These are phyloP conservation scores for Fraxinus nigra DNA, from an alignment of 305 asterid genomes.

Conservation along the genomic window DNA sequence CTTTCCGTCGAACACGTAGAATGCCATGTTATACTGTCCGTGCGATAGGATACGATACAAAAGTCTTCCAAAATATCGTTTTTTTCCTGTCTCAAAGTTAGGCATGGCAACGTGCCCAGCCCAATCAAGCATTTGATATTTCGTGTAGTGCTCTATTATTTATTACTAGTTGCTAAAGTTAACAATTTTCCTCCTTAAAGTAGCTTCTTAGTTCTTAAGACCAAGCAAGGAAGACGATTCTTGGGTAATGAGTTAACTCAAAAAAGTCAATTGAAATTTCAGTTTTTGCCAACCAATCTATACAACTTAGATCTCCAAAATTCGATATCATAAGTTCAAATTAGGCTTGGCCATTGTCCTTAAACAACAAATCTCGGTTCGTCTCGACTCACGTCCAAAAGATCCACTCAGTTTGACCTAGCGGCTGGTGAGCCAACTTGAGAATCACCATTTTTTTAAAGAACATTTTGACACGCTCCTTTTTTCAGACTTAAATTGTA, in stretches of 20 bases:
- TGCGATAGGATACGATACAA: neutral
- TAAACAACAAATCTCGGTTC: neutral
- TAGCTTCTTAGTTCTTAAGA: no score
- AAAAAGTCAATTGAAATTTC: neutral
- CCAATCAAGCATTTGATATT: neutral
- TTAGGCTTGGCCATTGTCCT: neutral
- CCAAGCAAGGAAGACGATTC: neutral
- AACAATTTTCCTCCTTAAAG: neutral
- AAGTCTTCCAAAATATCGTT: neutral
- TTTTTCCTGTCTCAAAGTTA: neutral
- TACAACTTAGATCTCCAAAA: neutral
- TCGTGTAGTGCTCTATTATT: neutral
- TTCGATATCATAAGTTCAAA: neutral
- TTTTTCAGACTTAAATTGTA: no score
- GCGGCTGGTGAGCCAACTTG: neutral
- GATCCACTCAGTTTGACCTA: neutral
- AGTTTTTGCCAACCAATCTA: no score
- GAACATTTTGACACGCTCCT: no score
- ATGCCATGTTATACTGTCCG: slow-evolving; percentile 25
- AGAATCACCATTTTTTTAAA: neutral
- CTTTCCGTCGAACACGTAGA: slow-evolving; percentile 35
- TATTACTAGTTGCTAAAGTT: neutral
- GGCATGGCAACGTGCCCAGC: neutral
- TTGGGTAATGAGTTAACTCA: neutral
- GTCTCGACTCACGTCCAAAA: neutral